phyloP scores from a whole-genome alignment of 805 yeast species.

The Saccharomycopsis sp. region DNA sequence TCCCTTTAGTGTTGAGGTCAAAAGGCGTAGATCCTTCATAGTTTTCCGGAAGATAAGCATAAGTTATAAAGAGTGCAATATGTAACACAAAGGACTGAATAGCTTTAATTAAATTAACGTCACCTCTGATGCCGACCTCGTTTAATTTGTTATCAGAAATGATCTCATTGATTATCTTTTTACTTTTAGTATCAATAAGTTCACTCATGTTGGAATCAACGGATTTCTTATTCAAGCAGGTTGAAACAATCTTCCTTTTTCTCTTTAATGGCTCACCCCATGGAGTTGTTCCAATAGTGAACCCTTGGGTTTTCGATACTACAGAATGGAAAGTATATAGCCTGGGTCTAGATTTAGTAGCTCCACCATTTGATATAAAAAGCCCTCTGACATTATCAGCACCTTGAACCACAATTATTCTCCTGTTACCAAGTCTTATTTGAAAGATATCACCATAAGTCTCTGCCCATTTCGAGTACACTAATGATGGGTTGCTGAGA shows the following conservation, averaged over 20 bases:
- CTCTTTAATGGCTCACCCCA: constrained; percentile 40
- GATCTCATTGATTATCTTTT: constrained; percentile 18
- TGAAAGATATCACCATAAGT: constrained; percentile 49
- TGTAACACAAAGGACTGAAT: constrained; percentile 47
- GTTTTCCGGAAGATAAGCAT: constrained; percentile 33
- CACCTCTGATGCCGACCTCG: constrained; percentile 25
- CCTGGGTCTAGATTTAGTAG: constrained; percentile 62
- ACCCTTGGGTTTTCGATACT: constrained; percentile 47
- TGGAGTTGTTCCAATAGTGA: constrained; percentile 63
- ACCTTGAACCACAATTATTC: constrained; percentile 63
- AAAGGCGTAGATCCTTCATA: not conserved
- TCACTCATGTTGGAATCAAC: constrained; percentile 28
- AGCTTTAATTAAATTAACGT: constrained; percentile 35
- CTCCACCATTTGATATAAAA: constrained; percentile 45
- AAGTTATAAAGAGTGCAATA: constrained; percentile 45
- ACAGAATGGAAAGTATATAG: constrained; percentile 62
- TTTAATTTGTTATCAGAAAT: not conserved
- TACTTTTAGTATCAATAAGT: constrained; percentile 32
- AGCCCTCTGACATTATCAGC: constrained; percentile 45
- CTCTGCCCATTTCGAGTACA: constrained; percentile 40
- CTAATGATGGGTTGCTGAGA: constrained; percentile 42
- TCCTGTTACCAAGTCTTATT: constrained; percentile 49
- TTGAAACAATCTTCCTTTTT: constrained; percentile 44
- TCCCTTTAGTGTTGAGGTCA: not conserved
- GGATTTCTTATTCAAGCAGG: constrained; percentile 34